Conservation (phyloP, 2,329 filamentous ascomycete species). For the Sporothrix variecibatus region DNA sequence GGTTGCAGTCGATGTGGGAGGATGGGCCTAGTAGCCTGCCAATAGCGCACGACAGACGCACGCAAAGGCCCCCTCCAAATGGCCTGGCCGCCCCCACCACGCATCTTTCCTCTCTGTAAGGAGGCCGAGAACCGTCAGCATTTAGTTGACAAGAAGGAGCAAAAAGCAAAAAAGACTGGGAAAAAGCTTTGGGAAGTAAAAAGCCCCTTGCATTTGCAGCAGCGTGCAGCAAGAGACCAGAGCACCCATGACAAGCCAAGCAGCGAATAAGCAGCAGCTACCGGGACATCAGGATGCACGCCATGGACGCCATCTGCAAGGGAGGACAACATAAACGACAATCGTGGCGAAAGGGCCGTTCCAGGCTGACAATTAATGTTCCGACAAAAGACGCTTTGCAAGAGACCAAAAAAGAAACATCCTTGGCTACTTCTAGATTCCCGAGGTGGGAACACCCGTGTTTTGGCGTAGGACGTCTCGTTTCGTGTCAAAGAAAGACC, state of each 20-base stretch:
- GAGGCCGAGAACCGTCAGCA: not conserved
- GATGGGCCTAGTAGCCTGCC: not conserved
- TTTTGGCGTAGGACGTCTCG: not conserved
- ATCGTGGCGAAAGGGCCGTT: not conserved
- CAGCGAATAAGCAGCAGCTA: not conserved
- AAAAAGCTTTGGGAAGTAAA: not conserved
- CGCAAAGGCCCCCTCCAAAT: not conserved
- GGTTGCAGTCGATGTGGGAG: slow-evolving; percentile 9
- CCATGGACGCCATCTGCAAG: slow-evolving; percentile 9
- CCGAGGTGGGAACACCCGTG: not conserved
- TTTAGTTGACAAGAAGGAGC: not conserved
- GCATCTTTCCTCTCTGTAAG: not conserved
- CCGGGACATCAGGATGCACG: not conserved
- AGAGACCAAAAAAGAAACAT: not conserved
- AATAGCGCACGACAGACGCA: slow-evolving; percentile 11
- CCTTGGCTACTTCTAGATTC: not conserved
- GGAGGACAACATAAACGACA: not conserved
- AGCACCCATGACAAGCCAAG: not conserved
- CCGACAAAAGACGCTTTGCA: not conserved
- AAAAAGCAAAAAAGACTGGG: not conserved
- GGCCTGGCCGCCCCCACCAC: not conserved
- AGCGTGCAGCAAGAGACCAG: slow-evolving; percentile 13
- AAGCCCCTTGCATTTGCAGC: slow-evolving; percentile 19
- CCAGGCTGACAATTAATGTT: not conserved
- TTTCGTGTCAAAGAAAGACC: not conserved